Evolutionary conservation across 352 stramenopile species (phyloP).

Genomic region (Saprolegnia parasitica): DNA sequence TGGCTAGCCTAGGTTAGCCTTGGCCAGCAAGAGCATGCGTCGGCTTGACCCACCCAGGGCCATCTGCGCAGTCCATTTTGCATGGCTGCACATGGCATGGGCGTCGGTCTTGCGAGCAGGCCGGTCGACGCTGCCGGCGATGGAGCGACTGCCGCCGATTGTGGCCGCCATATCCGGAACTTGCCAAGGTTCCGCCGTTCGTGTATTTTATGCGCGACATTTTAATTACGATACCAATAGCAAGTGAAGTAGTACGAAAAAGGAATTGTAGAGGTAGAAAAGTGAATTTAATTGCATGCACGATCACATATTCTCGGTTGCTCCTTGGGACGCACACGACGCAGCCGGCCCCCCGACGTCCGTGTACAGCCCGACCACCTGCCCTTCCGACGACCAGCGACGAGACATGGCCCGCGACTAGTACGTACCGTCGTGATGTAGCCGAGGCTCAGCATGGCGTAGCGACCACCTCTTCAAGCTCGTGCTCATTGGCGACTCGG

Average conservation of each 20-base stretch:
- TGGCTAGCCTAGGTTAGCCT: no score
- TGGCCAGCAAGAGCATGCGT: no score
- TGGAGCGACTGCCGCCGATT: slow-evolving; percentile 4
- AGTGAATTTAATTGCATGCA: background rate
- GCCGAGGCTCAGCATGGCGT: background rate
- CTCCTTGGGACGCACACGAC: slow-evolving; percentile 3
- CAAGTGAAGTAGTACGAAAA: background rate
- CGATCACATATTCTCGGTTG: slow-evolving; percentile 3
- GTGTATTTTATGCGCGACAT: background rate
- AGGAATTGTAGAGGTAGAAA: background rate
- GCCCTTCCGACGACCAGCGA: slow-evolving; percentile 17
- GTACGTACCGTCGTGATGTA: slow-evolving; percentile 35
- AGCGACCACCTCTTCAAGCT: slow-evolving; percentile 97
- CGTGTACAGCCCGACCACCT: slow-evolving; percentile 15
- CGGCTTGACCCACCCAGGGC: no score
- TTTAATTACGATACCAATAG: background rate
- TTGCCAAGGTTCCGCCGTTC: slow-evolving; percentile 18
- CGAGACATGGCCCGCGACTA: slow-evolving; percentile 70
- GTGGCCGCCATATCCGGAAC: slow-evolving; percentile 13
- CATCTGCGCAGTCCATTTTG: no score
- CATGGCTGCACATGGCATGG: no score
- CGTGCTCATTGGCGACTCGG: slow-evolving; percentile 97
- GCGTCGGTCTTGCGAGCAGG: no score
- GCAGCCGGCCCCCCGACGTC: background rate
- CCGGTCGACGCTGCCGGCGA: no score